Evolutionary conservation across 2,329 filamentous ascomycete genomes (phyloP).

Genomic region (Paecilomyces sp.): DNA sequence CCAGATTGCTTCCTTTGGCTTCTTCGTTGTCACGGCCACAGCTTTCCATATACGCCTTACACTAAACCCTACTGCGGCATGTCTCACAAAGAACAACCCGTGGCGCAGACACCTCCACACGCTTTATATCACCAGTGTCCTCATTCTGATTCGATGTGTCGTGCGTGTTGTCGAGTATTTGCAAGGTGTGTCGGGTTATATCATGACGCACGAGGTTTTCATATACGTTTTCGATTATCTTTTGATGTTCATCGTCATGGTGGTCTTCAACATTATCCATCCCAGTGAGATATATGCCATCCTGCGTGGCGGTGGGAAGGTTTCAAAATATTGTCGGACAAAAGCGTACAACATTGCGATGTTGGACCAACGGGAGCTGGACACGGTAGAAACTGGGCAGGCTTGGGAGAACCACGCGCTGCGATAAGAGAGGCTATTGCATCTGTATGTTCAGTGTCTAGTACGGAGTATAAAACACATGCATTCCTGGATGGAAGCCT

Average conservation of each 20-base stretch:
- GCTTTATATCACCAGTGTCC: slow-evolving; percentile 9
- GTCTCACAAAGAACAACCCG: slow-evolving; percentile 4
- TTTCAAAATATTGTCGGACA: background rate
- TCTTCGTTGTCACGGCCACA: slow-evolving; percentile 44
- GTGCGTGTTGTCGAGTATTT: slow-evolving; percentile 17
- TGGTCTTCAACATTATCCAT: slow-evolving; percentile 12
- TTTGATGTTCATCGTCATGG: slow-evolving; percentile 13
- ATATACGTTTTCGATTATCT: slow-evolving; percentile 16
- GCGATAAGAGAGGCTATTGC: background rate
- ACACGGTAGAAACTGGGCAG: background rate
- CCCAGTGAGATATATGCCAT: slow-evolving; percentile 10
- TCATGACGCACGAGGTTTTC: slow-evolving; percentile 13
- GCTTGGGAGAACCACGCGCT: background rate
- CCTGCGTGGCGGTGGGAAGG: background rate
- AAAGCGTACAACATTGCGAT: background rate
- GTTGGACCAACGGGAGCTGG: background rate
- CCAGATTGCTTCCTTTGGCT: slow-evolving; percentile 48
- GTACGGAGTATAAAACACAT: too few species aligned
- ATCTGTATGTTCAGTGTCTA: too few species aligned
- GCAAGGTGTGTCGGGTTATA: slow-evolving; percentile 11
- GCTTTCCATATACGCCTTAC: slow-evolving; percentile 41
- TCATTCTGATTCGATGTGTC: slow-evolving; percentile 14
- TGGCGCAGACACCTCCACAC: slow-evolving; percentile 28
- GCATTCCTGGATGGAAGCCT: too few species aligned
- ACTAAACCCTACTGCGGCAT: slow-evolving; percentile 15